Evolutionary conservation across 352 stramenopile genomes (phyloP), one percentile per base, ranked within the genome.

Genomic region (Globisporangium echinulatum): DNA sequence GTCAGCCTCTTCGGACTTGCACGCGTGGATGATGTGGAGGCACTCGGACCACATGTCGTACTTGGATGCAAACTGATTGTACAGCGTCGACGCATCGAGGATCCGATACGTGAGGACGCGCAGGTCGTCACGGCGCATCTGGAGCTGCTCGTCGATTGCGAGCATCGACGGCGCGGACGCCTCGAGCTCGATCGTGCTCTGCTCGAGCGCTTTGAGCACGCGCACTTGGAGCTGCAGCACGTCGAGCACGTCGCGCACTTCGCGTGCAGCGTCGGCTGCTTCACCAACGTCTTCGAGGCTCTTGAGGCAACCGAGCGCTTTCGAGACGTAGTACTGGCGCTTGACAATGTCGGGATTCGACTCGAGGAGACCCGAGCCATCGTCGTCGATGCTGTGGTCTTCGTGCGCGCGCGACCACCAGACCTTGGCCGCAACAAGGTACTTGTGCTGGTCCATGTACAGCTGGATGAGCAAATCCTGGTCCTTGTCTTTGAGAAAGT

Each of bases 1-100:
- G 54, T 88, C 83, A 0, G 69, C 69, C 58, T 93, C 85, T 58
- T 95, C 83, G 2, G 85, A 93, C 58, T 92, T 83, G 66, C 85
- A 95, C 43, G 78, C 68, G 54, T 91, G 80, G 52, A 95, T 92
- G 54, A 95, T 93, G 53, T 90, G 77, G 36, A 95, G 68, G 55
- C 85, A 95, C 61, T 92, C 85, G 1, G 80, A 78, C 85, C 85
- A 95, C 77, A 95, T 87, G 52, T 90, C 71, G 64, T 92, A 90
- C 71, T 93, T 93, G 19, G 75, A 81, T 0, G 85, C 83, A 56
- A 90, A 95, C 48, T 83, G 77, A 58, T 95, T 95, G 77, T 95
- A 95, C 49, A 95, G 56, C 9, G 82, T 85, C 17, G 85, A 88
- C 8, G 85, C 83, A 38, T 91, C 82, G 37, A 90, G 82, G 44